Evolutionary conservation across 805 yeast genomes (phyloP).

Genomic region (Kluyveromyces lactis): DNA sequence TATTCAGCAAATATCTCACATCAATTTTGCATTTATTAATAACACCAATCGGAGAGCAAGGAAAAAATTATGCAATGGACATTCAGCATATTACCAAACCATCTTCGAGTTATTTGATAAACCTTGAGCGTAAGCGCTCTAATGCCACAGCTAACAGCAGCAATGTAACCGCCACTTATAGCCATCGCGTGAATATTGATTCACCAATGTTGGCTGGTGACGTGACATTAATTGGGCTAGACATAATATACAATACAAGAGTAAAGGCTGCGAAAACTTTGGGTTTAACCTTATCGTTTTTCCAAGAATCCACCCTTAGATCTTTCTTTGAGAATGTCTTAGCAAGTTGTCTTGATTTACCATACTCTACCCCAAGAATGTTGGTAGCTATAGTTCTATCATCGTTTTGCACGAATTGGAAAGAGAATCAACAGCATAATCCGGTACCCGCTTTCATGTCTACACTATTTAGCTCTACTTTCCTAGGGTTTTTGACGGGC

Average conservation of each 20-base stretch:
- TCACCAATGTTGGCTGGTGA: constrained; percentile 91
- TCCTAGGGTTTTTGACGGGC: constrained; percentile 30
- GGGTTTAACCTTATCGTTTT: constrained; percentile 54
- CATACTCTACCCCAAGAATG: constrained; percentile 76
- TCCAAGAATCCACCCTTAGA: constrained; percentile 33
- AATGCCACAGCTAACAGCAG: constrained; percentile 24
- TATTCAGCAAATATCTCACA: constrained; percentile 47
- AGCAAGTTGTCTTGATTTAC: constrained; percentile 40
- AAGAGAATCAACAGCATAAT: constrained; percentile 8
- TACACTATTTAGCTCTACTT: constrained; percentile 26
- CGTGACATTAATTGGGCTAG: constrained; percentile 72
- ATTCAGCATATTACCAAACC: constrained; percentile 68
- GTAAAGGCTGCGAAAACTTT: constrained; percentile 66
- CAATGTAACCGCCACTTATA: constrained; percentile 17
- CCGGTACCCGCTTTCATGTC: constrained; percentile 24
- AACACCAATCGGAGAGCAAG: constrained; percentile 93
- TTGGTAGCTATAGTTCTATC: constrained; percentile 61
- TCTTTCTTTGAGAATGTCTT: constrained; percentile 33
- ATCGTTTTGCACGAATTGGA: constrained; percentile 44
- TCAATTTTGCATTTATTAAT: constrained; percentile 61
- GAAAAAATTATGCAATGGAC: constrained; percentile 82
- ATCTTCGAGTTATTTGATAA: constrained; percentile 36
- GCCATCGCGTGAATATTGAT: constrained; percentile 74
- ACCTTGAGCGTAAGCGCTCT: constrained; percentile 26
- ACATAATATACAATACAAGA: constrained; percentile 66